phyloP scores from a whole-genome alignment of 2,329 filamentous ascomycete species.

The Thelonectria rubi region DNA sequence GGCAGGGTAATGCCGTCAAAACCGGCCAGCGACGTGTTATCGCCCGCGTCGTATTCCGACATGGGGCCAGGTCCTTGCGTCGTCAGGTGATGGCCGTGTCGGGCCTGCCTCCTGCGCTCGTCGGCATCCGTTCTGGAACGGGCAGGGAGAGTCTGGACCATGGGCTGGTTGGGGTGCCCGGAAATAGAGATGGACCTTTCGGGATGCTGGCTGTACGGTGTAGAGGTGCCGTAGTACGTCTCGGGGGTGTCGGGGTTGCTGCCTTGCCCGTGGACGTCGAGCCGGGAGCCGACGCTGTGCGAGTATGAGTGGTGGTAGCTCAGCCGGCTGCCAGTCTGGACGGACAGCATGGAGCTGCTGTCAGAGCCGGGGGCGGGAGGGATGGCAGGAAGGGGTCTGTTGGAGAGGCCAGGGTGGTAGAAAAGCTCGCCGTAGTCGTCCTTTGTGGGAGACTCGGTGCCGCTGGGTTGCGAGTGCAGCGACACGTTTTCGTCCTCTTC shows the following conservation, averaged over 20 bases:
- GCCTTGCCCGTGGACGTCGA: not conserved
- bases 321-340: conserved; percentile 53
- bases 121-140: conserved; percentile 94
- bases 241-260: conserved; percentile 58
- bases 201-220: conserved; percentile 55
- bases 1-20: conserved; percentile 89
- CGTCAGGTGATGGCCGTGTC: conserved; percentile 59
- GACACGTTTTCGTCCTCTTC: conserved; percentile 84
- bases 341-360: conserved; percentile 60
- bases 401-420: conserved; percentile 84
- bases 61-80: conserved; percentile 54
- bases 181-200: conserved; percentile 84
- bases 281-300: conserved; percentile 56
- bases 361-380: conserved; percentile 71
- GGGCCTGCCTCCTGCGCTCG: conserved; percentile 65
- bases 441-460: conserved; percentile 71
- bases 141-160: conserved; percentile 76
- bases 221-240: conserved; percentile 55
- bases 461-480: conserved; percentile 64
- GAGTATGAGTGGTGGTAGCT: conserved; percentile 61
- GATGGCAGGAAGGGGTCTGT: conserved; percentile 70
- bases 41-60: conserved; percentile 65
- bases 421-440: conserved; percentile 90
- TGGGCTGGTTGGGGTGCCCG: conserved; percentile 81
- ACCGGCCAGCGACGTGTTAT: conserved; percentile 62